Percentiles rank a stretch among this genome's conserved stretches.
These are phyloP conservation scores for Cryphonectria parasitica DNA, from an alignment of 2,329 filamentous ascomycete genomes.

Conservation along the genomic window DNA sequence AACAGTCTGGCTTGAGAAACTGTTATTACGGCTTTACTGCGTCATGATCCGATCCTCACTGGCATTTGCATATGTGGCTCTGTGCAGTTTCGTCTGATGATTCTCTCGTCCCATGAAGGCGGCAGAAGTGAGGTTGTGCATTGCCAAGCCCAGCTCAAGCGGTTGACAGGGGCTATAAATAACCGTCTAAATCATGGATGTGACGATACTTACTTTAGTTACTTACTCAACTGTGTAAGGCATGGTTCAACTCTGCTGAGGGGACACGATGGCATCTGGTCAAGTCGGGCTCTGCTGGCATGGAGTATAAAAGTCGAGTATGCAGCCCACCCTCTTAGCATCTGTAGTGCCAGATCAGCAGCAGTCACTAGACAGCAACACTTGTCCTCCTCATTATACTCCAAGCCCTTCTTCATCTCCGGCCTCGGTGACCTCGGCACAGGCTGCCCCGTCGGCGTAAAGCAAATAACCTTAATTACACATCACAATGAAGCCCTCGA, in stretches of 20 bases:
- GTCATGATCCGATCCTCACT: not conserved
- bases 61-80: not conserved
- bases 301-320: not conserved
- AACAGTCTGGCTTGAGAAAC: not conserved
- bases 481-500: conserved; percentile 4
- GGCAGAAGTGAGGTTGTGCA: not conserved
- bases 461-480: not conserved
- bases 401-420: not conserved
- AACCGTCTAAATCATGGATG: not conserved
- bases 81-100: not conserved
- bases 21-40: not conserved
- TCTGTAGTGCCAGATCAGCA: not conserved
- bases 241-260: not conserved
- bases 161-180: not conserved
- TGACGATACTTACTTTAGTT: not conserved
- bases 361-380: not conserved
- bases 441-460: not conserved
- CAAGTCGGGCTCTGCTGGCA: not conserved
- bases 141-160: not conserved
- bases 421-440: not conserved
- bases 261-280: not conserved
- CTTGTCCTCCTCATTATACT: not conserved
- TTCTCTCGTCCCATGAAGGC: not conserved
- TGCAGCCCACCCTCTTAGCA: not conserved
- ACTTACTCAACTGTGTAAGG: not conserved